Evolutionary conservation across 2,329 filamentous ascomycete species (phyloP).

Genomic region (Trichoderma sp.): DNA sequence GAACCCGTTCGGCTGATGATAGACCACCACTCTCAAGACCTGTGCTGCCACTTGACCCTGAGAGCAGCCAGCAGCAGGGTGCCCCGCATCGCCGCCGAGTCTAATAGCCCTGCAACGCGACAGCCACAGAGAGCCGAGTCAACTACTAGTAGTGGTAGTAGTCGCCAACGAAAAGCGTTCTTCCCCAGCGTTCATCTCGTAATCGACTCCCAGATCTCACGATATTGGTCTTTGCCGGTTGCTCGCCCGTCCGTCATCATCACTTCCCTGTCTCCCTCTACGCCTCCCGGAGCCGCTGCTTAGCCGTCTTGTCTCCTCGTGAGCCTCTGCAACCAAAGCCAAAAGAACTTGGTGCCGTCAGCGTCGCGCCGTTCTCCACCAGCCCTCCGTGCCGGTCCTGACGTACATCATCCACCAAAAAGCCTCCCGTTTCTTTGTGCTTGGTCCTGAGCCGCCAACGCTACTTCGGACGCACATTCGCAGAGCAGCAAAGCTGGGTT

Average conservation of each 20-base stretch:
- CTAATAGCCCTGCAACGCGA: slow-evolving; percentile 20
- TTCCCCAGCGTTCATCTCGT: slow-evolving; percentile 14
- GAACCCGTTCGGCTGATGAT: slow-evolving; percentile 25
- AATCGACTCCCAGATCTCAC: slow-evolving; percentile 7
- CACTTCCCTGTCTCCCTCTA: not conserved
- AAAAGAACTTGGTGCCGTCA: slow-evolving; percentile 24
- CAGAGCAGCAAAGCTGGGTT: slow-evolving; percentile 4
- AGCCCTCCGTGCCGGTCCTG: slow-evolving; percentile 29
- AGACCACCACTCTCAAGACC: slow-evolving; percentile 9
- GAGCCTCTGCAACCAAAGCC: slow-evolving; percentile 23
- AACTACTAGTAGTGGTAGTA: not conserved
- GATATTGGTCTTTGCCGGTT: not conserved
- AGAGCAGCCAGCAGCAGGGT: slow-evolving; percentile 24
- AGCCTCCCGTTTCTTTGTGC: slow-evolving; percentile 27
- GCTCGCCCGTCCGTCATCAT: not conserved
- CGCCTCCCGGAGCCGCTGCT: slow-evolving; percentile 5
- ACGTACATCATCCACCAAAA: slow-evolving; percentile 29
- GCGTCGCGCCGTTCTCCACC: slow-evolving; percentile 29
- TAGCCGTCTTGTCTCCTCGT: slow-evolving; percentile 19
- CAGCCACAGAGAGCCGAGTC: not conserved
- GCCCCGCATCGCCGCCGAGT: slow-evolving; percentile 28
- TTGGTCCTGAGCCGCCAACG: slow-evolving; percentile 25
- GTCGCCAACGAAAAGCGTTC: slow-evolving; percentile 8
- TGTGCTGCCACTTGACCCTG: slow-evolving; percentile 24
- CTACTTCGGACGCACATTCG: slow-evolving; percentile 23